These are phyloP conservation scores for Rhizopogon salebrosus DNA, from an alignment of 768 basidiomycete species.

Conservation along the genomic window DNA sequence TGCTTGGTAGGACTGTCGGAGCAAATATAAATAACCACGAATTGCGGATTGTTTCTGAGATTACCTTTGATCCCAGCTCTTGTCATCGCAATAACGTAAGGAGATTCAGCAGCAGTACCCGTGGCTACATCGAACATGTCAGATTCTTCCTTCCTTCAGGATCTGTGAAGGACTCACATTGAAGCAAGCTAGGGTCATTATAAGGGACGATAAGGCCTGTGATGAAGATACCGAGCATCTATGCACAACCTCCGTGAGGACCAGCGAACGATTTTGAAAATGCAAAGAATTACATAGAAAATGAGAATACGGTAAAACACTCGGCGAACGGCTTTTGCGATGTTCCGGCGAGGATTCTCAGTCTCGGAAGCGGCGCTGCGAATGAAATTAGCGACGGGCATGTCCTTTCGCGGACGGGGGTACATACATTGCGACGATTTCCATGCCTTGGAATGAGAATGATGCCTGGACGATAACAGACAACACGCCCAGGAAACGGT, in stretches of 20 bases:
- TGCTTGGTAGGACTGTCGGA: slow-evolving; percentile 45
- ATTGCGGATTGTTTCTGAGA: background rate
- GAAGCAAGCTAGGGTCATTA: slow-evolving; percentile 47
- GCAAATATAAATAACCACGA: background rate
- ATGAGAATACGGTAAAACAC: slow-evolving; percentile 78
- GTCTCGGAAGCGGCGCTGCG: slow-evolving; percentile 71
- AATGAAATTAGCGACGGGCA: slow-evolving; percentile 6
- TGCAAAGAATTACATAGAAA: slow-evolving; percentile 59
- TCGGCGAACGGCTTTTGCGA: slow-evolving; percentile 67
- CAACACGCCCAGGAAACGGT: slow-evolving; percentile 37
- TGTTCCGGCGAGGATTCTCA: slow-evolving; percentile 71
- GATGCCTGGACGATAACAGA: slow-evolving; percentile 48
- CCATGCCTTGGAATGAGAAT: slow-evolving; percentile 79
- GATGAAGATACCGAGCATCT: slow-evolving; percentile 64
- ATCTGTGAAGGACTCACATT: slow-evolving; percentile 19
- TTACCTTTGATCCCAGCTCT: slow-evolving; percentile 61
- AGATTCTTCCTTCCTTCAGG: background rate
- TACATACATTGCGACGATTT: slow-evolving; percentile 61
- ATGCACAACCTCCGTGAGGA: background rate
- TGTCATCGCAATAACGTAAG: slow-evolving; percentile 77
- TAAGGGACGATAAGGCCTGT: slow-evolving; percentile 75
- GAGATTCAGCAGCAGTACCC: slow-evolving; percentile 67
- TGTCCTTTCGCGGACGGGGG: slow-evolving; percentile 16
- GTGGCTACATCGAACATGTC: slow-evolving; percentile 35
- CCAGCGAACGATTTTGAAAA: background rate